Evolutionary conservation across 1,284 basidiomycete genomes (phyloP).

Genomic region (Melampsora abietis-canadensis): DNA sequence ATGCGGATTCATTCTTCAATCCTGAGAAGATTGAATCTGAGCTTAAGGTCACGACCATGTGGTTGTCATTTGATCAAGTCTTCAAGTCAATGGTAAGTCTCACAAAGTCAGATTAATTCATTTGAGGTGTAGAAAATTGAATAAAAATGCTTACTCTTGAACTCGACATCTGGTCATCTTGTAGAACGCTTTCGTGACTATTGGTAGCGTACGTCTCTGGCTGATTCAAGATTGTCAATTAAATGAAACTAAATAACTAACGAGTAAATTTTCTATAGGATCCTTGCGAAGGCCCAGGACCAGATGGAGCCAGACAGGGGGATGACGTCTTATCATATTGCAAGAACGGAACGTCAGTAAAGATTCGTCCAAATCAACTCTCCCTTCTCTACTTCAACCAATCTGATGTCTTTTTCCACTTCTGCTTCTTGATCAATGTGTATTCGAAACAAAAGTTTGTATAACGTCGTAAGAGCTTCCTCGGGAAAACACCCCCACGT

Average conservation of each 20-base stretch:
- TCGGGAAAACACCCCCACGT: slow-evolving; percentile 31
- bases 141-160: not conserved
- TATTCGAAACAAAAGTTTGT: slow-evolving; percentile 16
- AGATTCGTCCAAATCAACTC: not conserved
- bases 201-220: slow-evolving; percentile 34
- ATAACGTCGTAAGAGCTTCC: slow-evolving; percentile 27
- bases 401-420: not conserved
- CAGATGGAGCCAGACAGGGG: slow-evolving; percentile 27
- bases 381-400: not conserved
- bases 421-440: not conserved
- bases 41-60: slow-evolving; percentile 10
- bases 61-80: slow-evolving; percentile 15
- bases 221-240: not conserved
- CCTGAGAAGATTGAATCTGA: slow-evolving; percentile 24
- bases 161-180: not conserved
- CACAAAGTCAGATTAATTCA: not conserved
- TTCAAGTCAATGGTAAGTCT: slow-evolving; percentile 30
- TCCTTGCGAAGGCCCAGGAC: slow-evolving; percentile 19
- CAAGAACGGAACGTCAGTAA: slow-evolving; percentile 39
- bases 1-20: slow-evolving; percentile 8
- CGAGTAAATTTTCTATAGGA: slow-evolving; percentile 6
- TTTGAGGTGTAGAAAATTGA: not conserved
- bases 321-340: slow-evolving; percentile 33
- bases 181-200: slow-evolving; percentile 38
- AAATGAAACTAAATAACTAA: not conserved